phyloP scores from a whole-genome alignment of 352 stramenopile species.

The Phytophthora sp. region DNA sequence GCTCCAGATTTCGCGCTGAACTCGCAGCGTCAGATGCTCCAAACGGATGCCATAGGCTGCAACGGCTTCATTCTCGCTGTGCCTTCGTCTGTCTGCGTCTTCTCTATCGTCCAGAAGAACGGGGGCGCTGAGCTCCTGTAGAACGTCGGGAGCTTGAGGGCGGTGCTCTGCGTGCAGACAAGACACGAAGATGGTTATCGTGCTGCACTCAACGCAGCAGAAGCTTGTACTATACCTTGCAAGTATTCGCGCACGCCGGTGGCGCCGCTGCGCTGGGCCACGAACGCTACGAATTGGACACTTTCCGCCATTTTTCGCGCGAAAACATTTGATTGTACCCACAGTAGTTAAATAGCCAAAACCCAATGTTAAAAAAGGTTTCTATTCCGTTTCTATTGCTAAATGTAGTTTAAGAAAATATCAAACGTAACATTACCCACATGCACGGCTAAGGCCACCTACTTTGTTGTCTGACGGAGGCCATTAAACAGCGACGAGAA shows the following conservation, averaged over 20 bases:
- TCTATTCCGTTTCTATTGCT: not conserved
- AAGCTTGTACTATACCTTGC: constrained; percentile 26
- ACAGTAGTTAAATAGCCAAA: constrained; percentile 13
- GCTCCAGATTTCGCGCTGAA: constrained; percentile 71
- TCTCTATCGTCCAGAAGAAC: constrained; percentile 22
- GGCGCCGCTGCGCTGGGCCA: constrained; percentile 47
- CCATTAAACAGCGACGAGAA: constrained; percentile 59
- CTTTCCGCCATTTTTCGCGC: constrained; percentile 11
- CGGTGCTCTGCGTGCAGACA: constrained; percentile 43
- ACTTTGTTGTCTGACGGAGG: constrained; percentile 34
- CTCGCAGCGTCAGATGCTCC: constrained; percentile 44
- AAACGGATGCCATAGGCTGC: constrained; percentile 44
- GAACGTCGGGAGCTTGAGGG: constrained; percentile 34
- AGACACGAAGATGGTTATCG: not conserved
- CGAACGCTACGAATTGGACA: constrained; percentile 41
- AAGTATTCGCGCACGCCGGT: constrained; percentile 49
- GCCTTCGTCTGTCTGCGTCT: not conserved
- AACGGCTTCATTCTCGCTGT: not conserved
- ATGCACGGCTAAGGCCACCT: too few species aligned
- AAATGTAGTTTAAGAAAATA: too few species aligned
- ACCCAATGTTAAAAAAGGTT: constrained; percentile 4
- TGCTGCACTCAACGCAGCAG: not conserved
- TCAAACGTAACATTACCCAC: too few species aligned
- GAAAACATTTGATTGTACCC: not conserved
- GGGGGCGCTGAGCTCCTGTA: constrained; percentile 37